A percentile compares a stretch with the other conserved stretches of the same genome.
Conservation (phyloP, 179 eudicot genomes). For the Dionaea muscipula region DNA sequence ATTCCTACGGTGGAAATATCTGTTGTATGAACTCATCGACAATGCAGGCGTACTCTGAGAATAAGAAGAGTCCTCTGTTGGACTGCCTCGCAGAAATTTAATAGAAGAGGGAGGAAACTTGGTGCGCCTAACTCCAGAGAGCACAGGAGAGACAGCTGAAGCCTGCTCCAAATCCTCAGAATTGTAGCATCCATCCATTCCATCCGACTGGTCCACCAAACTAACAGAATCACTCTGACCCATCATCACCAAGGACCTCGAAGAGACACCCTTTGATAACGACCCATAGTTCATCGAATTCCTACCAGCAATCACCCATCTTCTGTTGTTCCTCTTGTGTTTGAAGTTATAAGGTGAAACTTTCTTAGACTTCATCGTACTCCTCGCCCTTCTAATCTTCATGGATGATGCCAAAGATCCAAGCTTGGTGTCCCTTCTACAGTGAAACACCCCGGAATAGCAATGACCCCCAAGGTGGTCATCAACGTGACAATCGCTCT, state of each 20-base stretch:
- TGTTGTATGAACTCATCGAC: slow-evolving; percentile 68
- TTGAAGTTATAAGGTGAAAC: slow-evolving; percentile 16
- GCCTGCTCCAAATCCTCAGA: slow-evolving; percentile 50
- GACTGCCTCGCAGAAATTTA: slow-evolving; percentile 39
- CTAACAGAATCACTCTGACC: slow-evolving; percentile 46
- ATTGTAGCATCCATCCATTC: slow-evolving; percentile 40
- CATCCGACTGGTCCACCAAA: slow-evolving; percentile 65
- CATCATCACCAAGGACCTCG: slow-evolving; percentile 20
- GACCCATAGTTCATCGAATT: slow-evolving; percentile 20
- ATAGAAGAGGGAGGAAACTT: slow-evolving; percentile 21
- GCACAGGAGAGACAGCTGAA: slow-evolving; percentile 59
- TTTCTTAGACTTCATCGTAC: slow-evolving; percentile 52
- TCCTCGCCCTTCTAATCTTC: slow-evolving; percentile 29
- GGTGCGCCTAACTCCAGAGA: slow-evolving; percentile 46
- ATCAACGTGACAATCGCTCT: slow-evolving; percentile 45
- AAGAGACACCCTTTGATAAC: slow-evolving; percentile 21
- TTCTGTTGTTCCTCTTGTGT: slow-evolving; percentile 25
- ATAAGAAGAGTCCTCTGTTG: slow-evolving; percentile 62
- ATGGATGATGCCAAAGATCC: slow-evolving; percentile 28
- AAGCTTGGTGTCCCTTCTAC: slow-evolving; percentile 29
- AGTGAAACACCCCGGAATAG: slow-evolving; percentile 21
- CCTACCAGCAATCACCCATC: slow-evolving; percentile 23
- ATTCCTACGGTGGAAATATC: slow-evolving; percentile 38
- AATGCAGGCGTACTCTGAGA: slow-evolving; percentile 82
- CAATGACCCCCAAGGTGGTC: slow-evolving; percentile 22